Evolutionary conservation across 345 rosid species (phyloP).

Genomic region (Hypericum androsaemum): DNA sequence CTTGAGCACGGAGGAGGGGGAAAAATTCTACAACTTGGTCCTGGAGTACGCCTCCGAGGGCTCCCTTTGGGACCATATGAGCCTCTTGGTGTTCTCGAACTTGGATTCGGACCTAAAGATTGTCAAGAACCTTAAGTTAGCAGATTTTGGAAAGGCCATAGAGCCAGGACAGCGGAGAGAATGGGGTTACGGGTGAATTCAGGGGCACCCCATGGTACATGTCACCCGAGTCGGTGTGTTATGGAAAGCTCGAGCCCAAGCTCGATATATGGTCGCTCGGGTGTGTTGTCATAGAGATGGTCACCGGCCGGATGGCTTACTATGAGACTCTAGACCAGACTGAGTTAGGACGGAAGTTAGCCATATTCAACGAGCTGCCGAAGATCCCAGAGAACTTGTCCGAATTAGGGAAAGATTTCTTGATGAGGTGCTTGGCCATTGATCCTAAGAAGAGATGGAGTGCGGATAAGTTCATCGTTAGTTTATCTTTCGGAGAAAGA

Average conservation of each 20-base stretch:
- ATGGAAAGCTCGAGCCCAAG: neutral
- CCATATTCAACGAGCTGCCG: neutral
- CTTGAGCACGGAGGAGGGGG: neutral
- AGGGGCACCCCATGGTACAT: neutral
- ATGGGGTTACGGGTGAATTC: neutral
- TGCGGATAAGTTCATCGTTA: neutral
- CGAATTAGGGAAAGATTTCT: neutral
- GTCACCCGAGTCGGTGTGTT: neutral
- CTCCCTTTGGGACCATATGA: neutral
- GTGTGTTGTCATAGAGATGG: neutral
- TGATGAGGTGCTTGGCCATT: neutral
- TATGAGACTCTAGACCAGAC: neutral
- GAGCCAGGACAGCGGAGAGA: neutral
- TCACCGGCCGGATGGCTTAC: neutral
- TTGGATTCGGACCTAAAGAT: too few species aligned
- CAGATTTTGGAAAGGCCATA: neutral
- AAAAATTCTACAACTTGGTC: neutral
- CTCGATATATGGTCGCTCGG: slow-evolving; percentile 1
- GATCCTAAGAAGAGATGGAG: neutral
- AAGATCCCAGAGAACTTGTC: neutral
- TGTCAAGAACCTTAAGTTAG: neutral
- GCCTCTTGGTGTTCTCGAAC: neutral
- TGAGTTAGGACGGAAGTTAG: neutral
- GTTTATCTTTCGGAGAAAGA: too few species aligned
- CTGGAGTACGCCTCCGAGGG: slow-evolving; percentile 1